Evolutionary conservation across 352 stramenopile species (phyloP).

Genomic region (Pythium insidiosum): DNA sequence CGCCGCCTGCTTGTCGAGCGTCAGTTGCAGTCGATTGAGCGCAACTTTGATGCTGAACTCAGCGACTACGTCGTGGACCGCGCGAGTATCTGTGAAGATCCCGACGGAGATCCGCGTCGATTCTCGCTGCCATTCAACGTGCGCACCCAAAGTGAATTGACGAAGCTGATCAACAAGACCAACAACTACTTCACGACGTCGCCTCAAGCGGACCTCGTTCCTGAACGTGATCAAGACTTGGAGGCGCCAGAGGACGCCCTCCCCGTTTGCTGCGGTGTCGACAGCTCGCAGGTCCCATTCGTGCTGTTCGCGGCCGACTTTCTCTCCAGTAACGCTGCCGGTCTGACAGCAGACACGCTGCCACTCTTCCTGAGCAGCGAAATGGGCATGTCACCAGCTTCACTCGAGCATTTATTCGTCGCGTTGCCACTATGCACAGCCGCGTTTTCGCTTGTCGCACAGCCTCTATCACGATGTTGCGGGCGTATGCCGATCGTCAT

Average conservation of each 20-base stretch:
- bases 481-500: conserved; percentile 59
- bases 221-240: not conserved
- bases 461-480: conserved; percentile 22
- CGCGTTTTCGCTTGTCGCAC: conserved; percentile 30
- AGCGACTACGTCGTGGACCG: conserved; percentile 20
- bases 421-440: conserved; percentile 38
- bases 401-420: conserved; percentile 49
- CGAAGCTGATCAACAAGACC: conserved; percentile 4
- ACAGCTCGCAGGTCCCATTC: conserved; percentile 39
- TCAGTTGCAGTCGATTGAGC: conserved; percentile 53
- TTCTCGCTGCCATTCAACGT: conserved; percentile 2
- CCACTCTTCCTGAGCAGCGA: conserved; percentile 61
- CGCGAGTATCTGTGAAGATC: conserved; percentile 4
- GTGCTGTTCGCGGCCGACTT: conserved; percentile 64
- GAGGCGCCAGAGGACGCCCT: not conserved
- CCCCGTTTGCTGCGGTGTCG: conserved; percentile 15
- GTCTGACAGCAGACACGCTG: conserved; percentile 51
- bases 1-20: conserved; percentile 43
- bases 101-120: not conserved
- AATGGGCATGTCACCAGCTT: conserved; percentile 37
- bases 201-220: not conserved
- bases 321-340: conserved; percentile 53
- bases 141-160: conserved; percentile 1
- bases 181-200: conserved; percentile 7
- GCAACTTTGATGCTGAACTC: conserved; percentile 49